Base-by-base conservation (phyloP, 495 filamentous ascomycete species). In the Clohesyomyces aquaticus region DNA sequence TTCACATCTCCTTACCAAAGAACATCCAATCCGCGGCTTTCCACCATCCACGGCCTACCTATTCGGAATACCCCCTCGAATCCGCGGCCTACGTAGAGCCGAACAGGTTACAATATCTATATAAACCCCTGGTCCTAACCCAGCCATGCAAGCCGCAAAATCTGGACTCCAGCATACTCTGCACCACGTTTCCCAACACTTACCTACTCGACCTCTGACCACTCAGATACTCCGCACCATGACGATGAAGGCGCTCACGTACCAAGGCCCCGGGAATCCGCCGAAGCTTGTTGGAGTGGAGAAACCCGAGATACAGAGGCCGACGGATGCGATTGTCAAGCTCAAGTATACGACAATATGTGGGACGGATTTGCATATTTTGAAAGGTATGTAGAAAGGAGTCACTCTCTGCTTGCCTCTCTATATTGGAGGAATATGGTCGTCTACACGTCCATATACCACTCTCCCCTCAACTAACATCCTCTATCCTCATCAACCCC, bases 281-380 rank as follows among this genome's bases (percentile, higher is more conserved):
- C 47, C 48, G 22, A 42, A 32, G 6, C 56, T 69, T 26, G 25
- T 32, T 14, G 62, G 61, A 0, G 27, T 53, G 14, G 49, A 55
- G 25, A 57, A 70, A 23, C 65, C 65, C 26, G 21, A 49, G 21
- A 6, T 48, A 14, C 43, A 29, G 18, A 50, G 54, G 8, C 42
- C 63, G 14, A 58, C 51, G 10, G 63, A 62, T 46, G 67, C 59
- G 14, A 65, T 76, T 50, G 53, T 77, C 55, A 72, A 70, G 47
- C 18, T 77, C 16, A 74, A 62, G 22, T 66, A 74, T 41, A 70
- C 71, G 4, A 77, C 76, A 14, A 76, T 79, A 66, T 79, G 77
- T 71, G 77, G 77, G 26, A 77, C 73, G 0, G 76, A 78, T 65
- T 48, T 78, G 47, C 76, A 79, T 59, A 76, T 77, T 56, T 49